phyloP scores from a whole-genome alignment of 2,329 filamentous ascomycete genomes.

The Xylariaceae sp. region DNA sequence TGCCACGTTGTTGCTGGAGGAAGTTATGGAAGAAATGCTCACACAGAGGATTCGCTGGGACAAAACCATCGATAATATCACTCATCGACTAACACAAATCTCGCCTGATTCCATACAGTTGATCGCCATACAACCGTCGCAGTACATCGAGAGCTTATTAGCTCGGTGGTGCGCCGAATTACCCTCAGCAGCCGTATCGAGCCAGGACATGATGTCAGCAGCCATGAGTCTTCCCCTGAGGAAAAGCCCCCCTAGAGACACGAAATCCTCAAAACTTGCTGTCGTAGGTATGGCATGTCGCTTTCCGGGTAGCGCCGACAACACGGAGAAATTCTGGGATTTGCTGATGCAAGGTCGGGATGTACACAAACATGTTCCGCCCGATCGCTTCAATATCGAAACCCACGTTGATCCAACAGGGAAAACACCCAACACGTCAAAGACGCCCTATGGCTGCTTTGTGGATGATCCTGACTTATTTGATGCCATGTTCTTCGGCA shows the following conservation, averaged over 20 bases:
- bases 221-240: conserved; percentile 23
- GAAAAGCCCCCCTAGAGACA: conserved; percentile 51
- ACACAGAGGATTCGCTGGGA: not conserved
- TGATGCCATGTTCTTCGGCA: conserved; percentile 33
- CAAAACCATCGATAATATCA: not conserved
- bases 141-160: not conserved
- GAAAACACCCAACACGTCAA: conserved; percentile 26
- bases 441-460: conserved; percentile 24
- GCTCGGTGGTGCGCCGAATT: not conserved
- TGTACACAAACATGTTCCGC: conserved; percentile 31
- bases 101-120: not conserved
- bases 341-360: conserved; percentile 32
- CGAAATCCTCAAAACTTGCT: conserved; percentile 43
- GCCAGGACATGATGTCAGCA: not conserved
- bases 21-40: not conserved
- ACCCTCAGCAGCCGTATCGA: not conserved
- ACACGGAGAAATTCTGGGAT: conserved; percentile 36
- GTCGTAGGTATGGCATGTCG: conserved; percentile 35
- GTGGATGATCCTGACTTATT: conserved; percentile 30
- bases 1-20: not conserved
- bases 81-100: not conserved
- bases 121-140: not conserved
- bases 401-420: conserved; percentile 34
- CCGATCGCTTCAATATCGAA: conserved; percentile 25
- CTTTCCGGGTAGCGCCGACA: conserved; percentile 25